These are phyloP conservation scores for Orbilia oligospora DNA, from an alignment of 2,329 filamentous ascomycete species.

Conservation along the genomic window DNA sequence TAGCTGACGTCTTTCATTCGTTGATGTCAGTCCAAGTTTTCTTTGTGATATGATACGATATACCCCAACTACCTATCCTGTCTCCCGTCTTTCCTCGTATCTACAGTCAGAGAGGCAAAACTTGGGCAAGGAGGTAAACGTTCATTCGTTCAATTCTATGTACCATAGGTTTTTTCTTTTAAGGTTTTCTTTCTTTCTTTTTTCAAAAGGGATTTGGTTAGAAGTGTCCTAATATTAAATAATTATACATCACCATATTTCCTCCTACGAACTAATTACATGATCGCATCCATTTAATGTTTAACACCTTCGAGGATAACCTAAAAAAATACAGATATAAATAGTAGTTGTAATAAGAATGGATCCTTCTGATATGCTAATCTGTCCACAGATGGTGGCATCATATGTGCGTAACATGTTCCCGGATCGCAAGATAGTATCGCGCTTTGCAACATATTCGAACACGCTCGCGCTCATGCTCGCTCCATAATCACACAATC, in stretches of 20 bases:
- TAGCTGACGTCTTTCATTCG: constrained; percentile 38
- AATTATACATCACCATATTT: not conserved
- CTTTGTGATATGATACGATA: not conserved
- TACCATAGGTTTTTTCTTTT: constrained; percentile 29
- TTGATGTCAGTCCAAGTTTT: constrained; percentile 30
- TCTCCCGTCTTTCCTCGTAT: constrained; percentile 22
- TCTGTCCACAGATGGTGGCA: not conserved
- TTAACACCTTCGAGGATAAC: not conserved
- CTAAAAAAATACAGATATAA: not conserved
- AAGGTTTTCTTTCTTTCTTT: not conserved
- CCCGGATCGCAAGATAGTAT: not conserved
- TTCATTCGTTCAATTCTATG: constrained; percentile 50
- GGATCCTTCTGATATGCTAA: too few species aligned
- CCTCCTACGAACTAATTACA: not conserved
- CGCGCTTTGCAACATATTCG: constrained; percentile 4
- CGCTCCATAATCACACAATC: constrained; percentile 28
- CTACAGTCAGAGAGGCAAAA: constrained; percentile 15
- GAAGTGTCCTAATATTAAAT: constrained; percentile 19
- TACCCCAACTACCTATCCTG: constrained; percentile 20
- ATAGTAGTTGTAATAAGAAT: not conserved
- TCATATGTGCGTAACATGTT: constrained; percentile 1
- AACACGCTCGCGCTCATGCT: too few species aligned
- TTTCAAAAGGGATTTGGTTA: not conserved
- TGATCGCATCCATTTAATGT: too few species aligned
- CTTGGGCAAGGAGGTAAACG: not conserved